Evolutionary conservation across 2,329 filamentous ascomycete species (phyloP).

Genomic region (Zymoseptoria crescenta): DNA sequence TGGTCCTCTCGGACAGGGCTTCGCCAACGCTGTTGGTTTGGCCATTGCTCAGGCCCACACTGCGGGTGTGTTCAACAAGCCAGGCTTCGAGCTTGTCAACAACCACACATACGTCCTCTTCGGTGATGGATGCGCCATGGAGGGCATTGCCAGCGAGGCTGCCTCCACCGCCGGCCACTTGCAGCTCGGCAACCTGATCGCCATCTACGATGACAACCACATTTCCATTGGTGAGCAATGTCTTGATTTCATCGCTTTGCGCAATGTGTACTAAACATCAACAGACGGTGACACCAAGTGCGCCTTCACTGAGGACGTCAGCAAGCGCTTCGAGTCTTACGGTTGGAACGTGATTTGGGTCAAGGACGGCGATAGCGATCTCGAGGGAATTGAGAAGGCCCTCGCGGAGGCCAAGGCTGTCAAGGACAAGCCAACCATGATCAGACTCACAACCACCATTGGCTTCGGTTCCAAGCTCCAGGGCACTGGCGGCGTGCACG

Average conservation of each 20-base stretch:
- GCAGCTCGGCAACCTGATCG: slow-evolving; percentile 95
- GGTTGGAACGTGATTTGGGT: slow-evolving; percentile 90
- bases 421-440: slow-evolving; percentile 93
- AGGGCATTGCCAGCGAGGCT: slow-evolving; percentile 92
- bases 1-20: slow-evolving; percentile 93
- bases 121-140: slow-evolving; percentile 97
- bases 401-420: slow-evolving; percentile 77
- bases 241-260: neutral
- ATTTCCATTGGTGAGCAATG: slow-evolving; percentile 63
- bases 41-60: slow-evolving; percentile 94
- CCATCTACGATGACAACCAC: slow-evolving; percentile 97
- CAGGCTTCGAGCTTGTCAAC: slow-evolving; percentile 80
- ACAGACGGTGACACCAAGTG: slow-evolving; percentile 88
- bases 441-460: slow-evolving; percentile 96
- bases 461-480: slow-evolving; percentile 89
- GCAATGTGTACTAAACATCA: neutral
- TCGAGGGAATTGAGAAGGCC: slow-evolving; percentile 78
- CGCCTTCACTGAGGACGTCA: slow-evolving; percentile 94
- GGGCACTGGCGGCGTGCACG: slow-evolving; percentile 93
- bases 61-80: slow-evolving; percentile 91
- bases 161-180: slow-evolving; percentile 89
- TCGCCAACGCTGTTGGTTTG: slow-evolving; percentile 94
- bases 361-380: slow-evolving; percentile 79
- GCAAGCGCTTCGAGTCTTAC: slow-evolving; percentile 91
- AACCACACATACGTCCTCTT: slow-evolving; percentile 98